phyloP scores from a whole-genome alignment of 768 basidiomycete species.

The Russula olivacea region DNA sequence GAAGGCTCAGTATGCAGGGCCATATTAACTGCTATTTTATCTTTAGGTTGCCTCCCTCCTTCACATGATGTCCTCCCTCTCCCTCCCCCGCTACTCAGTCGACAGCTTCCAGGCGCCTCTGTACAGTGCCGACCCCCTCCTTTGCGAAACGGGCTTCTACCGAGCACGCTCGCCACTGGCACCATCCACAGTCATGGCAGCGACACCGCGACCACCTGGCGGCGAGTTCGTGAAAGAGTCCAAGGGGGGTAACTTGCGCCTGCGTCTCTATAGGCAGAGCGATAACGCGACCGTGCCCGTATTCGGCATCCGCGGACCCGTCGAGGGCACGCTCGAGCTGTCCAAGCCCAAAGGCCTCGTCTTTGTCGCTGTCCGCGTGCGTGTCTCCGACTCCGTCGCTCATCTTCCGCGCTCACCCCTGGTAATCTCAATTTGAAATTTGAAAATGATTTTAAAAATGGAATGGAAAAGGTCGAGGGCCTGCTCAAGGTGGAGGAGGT shows the following conservation, averaged over 20 bases:
- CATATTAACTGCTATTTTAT: background rate
- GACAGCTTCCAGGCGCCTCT: constrained; percentile 6
- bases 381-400: too few relatives aligned
- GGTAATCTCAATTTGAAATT: background rate
- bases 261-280: constrained; percentile 19
- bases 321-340: constrained; percentile 20
- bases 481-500: constrained; percentile 29
- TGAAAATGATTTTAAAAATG: background rate
- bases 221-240: constrained; percentile 24
- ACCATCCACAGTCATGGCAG: background rate
- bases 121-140: constrained; percentile 16
- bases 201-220: too few relatives aligned
- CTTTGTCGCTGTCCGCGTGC: constrained; percentile 22
- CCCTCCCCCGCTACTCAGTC: constrained; percentile 19
- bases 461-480: constrained; percentile 28
- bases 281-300: constrained; percentile 6
- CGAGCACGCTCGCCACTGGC: background rate
- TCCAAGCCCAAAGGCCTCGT: constrained; percentile 20
- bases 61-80: constrained; percentile 14
- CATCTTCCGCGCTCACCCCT: background rate
- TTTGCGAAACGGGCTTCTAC: constrained; percentile 12
- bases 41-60: background rate
- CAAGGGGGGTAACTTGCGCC: constrained; percentile 15
- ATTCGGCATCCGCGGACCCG: constrained; percentile 15
- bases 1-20: background rate